Evolutionary conservation across 306 rosid species (phyloP).

Genomic region (Oemleria cerasiformis): DNA sequence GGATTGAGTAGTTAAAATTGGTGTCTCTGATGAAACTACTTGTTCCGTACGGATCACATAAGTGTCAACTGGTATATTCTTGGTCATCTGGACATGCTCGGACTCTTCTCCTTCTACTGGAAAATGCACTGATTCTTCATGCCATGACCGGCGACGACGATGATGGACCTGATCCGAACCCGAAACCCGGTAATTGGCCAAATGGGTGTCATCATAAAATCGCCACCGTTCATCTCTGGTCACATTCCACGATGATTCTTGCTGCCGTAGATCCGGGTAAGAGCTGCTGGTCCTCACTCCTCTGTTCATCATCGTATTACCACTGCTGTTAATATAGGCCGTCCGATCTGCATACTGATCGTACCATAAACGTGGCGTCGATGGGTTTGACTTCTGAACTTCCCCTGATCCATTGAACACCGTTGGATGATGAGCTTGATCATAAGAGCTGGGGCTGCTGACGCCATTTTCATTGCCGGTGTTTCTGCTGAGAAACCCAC

Average conservation of each 20-base stretch:
- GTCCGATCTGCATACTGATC: slow-evolving; percentile 47
- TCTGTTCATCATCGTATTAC: slow-evolving; percentile 8
- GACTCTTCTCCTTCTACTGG: slow-evolving; percentile 4
- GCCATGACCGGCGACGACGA: slow-evolving; percentile 27
- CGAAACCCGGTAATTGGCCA: slow-evolving; percentile 32
- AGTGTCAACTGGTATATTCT: slow-evolving; percentile 36
- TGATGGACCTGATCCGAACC: slow-evolving; percentile 33
- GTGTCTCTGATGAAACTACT: slow-evolving; percentile 9
- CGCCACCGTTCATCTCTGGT: slow-evolving; percentile 54
- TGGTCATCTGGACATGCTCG: not conserved
- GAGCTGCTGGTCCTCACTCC: slow-evolving; percentile 72
- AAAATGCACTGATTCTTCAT: slow-evolving; percentile 21
- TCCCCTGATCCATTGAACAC: slow-evolving; percentile 23
- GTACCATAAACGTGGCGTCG: slow-evolving; percentile 48
- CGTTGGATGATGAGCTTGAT: slow-evolving; percentile 23
- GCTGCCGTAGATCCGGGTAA: slow-evolving; percentile 86
- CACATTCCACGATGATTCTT: slow-evolving; percentile 43
- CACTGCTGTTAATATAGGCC: slow-evolving; percentile 2
- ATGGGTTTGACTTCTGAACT: slow-evolving; percentile 32
- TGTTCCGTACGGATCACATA: slow-evolving; percentile 31
- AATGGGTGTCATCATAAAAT: slow-evolving; percentile 57
- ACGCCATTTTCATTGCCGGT: slow-evolving; percentile 4
- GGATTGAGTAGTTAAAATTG: not conserved
- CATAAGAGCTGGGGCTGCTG: slow-evolving; percentile 24
- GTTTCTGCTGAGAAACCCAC: slow-evolving; percentile 68